Base-by-base conservation (phyloP, 768 basidiomycete genomes). In the Coprinopsis cinerea region DNA sequence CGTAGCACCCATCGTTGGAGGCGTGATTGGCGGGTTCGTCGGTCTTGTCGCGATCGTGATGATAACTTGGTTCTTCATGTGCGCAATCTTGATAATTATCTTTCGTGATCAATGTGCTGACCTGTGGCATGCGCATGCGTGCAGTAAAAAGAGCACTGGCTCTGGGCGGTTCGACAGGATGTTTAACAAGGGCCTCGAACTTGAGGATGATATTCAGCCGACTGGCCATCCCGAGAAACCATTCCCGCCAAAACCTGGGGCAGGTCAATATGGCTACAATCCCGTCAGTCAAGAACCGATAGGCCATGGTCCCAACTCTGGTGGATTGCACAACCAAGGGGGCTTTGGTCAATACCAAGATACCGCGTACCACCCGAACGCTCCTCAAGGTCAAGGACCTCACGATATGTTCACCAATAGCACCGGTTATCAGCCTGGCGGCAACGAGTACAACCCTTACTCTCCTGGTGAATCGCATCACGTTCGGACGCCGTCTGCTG, bases 21-120 rank as follows among this genome's bases (percentile, higher is more conserved):
- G 54, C 20, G 36, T 34, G 9, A 39, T 55, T 18, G 54, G 54
- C 7, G 54, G 51, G 34, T 5, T 49, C 30, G 47, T 49, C 24
- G 51, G 51, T 18, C 36, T 52, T 9, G 2, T 40, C 3, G 44
- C 47, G 28, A 36, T 52, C 23, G 54, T 30, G 10, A 35, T 49
- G 22, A 3, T 46, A 9, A 30, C 25, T 1, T 55, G 36, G 42
- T 49, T 34, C 34, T 50, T 49, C 37, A 11, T 44, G 42, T 43
- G 55, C 22, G 20, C 35, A 44, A 11, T 18, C 36, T 36, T 7
- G 4, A 24, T 34, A 43, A 13, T 4, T 7, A 10, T 24, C 23
- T 30, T 22, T 27, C 36, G 23, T 17, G 24, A 20, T 26, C 18
- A 22, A 20, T 17, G 26, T 43, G 15, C 47, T 52, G 20, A 48